phyloP scores from a whole-genome alignment of 352 stramenopile genomes.

The Globisporangium recalcitrans region DNA sequence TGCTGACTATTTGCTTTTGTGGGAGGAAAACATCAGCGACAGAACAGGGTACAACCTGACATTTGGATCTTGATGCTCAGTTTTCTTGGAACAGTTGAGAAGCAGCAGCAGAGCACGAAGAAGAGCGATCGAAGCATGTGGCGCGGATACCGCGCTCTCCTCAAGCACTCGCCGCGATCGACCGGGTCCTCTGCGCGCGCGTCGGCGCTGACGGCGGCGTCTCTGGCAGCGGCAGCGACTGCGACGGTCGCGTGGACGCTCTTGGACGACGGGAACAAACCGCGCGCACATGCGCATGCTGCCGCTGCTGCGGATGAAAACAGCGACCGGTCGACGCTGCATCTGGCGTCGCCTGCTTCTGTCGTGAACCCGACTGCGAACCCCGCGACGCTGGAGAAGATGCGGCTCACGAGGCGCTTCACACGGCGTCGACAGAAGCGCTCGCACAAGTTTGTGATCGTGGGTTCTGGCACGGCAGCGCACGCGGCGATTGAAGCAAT shows the following conservation, averaged over 20 bases:
- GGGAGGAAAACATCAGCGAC: not conserved
- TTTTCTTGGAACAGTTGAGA: slow-evolving; percentile 1
- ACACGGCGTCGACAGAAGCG: slow-evolving; percentile 68
- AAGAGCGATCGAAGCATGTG: slow-evolving; percentile 1
- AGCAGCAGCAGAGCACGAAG: not conserved
- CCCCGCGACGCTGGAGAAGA: slow-evolving; percentile 20
- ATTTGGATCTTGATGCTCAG: not conserved
- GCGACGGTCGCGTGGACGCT: slow-evolving; percentile 10
- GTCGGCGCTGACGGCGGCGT: not conserved
- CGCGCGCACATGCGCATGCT: slow-evolving; percentile 2
- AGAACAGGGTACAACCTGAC: not conserved
- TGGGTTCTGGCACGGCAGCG: slow-evolving; percentile 83
- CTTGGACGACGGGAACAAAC: not conserved
- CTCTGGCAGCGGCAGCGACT: not conserved
- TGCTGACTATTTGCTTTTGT: not conserved
- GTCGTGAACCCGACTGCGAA: not conserved
- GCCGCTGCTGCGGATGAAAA: not conserved
- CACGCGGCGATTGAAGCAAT: slow-evolving; percentile 91
- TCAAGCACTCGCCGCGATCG: not conserved
- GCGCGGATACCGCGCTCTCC: slow-evolving; percentile 7
- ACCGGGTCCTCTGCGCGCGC: not conserved
- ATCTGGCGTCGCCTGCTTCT: slow-evolving; percentile 2
- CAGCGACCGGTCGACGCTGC: slow-evolving; percentile 1
- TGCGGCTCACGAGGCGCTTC: slow-evolving; percentile 52
- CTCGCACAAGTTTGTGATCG: slow-evolving; percentile 86